Percentiles rank a stretch among this genome's conserved stretches.
phyloP scores from a whole-genome alignment of 768 basidiomycete species.

The Rhodotorula babjevae region DNA sequence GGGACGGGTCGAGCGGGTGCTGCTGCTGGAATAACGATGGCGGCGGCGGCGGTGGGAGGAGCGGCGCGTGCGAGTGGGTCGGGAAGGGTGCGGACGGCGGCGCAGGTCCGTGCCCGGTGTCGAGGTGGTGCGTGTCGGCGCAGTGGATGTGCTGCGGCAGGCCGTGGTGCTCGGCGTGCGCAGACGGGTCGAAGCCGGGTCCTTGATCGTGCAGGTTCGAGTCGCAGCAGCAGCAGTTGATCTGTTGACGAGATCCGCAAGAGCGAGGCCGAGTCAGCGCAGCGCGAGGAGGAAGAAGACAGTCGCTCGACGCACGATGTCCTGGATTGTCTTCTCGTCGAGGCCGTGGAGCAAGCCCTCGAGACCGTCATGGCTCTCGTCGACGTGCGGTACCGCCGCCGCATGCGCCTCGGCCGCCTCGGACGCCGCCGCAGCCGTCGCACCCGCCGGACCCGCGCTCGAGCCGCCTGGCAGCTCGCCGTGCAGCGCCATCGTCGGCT shows the following conservation, averaged over 20 bases:
- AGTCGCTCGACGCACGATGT: constrained; percentile 24
- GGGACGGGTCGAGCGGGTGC: not conserved
- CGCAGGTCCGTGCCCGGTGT: not conserved
- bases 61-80: too few species aligned
- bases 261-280: not conserved
- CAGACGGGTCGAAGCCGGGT: constrained; percentile 15
- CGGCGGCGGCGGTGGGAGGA: too few species aligned
- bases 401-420: too few species aligned
- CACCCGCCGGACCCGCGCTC: not conserved
- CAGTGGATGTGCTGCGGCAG: constrained; percentile 33
- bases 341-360: constrained; percentile 12
- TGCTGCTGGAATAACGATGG: not conserved
- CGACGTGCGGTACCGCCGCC: too few species aligned
- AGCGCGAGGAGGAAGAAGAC: too few species aligned
- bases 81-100: too few species aligned
- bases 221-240: constrained; percentile 36
- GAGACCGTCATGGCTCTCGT: not conserved
- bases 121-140: not conserved
- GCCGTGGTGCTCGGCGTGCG: constrained; percentile 7
- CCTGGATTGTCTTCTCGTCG: constrained; percentile 33
- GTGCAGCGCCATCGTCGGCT: constrained; percentile 5
- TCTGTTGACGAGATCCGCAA: constrained; percentile 1
- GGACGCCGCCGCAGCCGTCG: too few species aligned
- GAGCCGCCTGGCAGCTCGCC: not conserved
- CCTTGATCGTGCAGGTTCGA: constrained; percentile 22